A percentile compares a stretch with the other conserved stretches of the same genome.
Conservation (phyloP, 345 rosid species). For the Chamaenerion angustifolium region DNA sequence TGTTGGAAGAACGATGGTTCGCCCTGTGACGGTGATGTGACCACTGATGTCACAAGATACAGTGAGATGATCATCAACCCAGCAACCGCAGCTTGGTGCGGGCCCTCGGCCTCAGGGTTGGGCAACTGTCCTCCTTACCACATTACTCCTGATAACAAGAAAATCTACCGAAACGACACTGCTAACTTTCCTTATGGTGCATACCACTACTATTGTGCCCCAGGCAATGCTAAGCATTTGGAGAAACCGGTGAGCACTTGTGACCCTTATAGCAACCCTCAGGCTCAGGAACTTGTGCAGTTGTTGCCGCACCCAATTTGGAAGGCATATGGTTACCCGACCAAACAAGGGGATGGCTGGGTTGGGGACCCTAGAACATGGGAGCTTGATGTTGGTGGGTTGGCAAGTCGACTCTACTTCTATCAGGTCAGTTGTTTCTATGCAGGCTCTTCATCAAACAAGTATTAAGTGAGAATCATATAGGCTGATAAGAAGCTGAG, state of each 20-base stretch:
- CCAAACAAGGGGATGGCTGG: constrained; percentile 55
- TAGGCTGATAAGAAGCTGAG: too few species aligned
- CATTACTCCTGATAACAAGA: constrained; percentile 30
- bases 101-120: constrained; percentile 14
- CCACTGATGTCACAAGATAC: constrained; percentile 61
- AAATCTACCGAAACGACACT: constrained; percentile 35
- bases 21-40: constrained; percentile 57
- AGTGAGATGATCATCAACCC: constrained; percentile 67
- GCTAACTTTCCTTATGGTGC: constrained; percentile 44
- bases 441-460: background rate
- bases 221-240: constrained; percentile 39
- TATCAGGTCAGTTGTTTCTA: constrained; percentile 33
- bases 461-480: too few species aligned
- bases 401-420: constrained; percentile 52
- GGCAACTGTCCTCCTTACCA: constrained; percentile 55
- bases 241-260: constrained; percentile 34
- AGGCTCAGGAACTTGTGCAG: constrained; percentile 58
- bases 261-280: constrained; percentile 71
- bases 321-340: constrained; percentile 62
- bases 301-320: constrained; percentile 57
- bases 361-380: constrained; percentile 50
- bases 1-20: constrained; percentile 67
- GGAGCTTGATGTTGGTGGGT: constrained; percentile 56
- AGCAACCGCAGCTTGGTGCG: constrained; percentile 30
- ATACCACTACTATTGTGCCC: constrained; percentile 56